Evolutionary conservation across 2,329 filamentous ascomycete genomes (phyloP).

Genomic region (Blastomyces gilchristii): DNA sequence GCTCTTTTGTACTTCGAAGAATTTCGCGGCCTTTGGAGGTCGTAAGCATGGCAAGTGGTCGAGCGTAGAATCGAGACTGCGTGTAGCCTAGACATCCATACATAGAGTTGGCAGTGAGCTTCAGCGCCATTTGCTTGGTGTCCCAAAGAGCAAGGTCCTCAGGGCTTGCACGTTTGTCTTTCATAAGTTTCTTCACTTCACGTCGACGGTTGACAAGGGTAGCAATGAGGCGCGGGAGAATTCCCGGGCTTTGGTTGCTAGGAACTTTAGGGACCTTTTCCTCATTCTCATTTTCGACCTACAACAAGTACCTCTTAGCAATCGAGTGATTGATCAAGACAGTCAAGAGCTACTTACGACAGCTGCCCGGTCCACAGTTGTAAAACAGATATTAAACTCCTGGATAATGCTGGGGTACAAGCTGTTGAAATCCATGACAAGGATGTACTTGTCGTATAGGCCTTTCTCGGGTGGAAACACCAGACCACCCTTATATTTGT

Average conservation of each 20-base stretch:
- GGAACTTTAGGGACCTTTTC: conserved; percentile 85
- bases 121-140: conserved; percentile 92
- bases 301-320: neutral
- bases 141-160: conserved; percentile 93
- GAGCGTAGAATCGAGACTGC: conserved; percentile 92
- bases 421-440: conserved; percentile 99
- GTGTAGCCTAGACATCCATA: conserved; percentile 97
- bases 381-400: conserved; percentile 99
- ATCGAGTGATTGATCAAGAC: neutral
- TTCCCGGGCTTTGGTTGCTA: conserved; percentile 63
- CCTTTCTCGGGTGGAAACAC: conserved; percentile 98
- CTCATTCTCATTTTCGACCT: conserved; percentile 58
- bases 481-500: conserved; percentile 97
- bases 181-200: conserved; percentile 95
- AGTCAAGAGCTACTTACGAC: conserved; percentile 45
- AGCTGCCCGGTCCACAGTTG: conserved; percentile 72
- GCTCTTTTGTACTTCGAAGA: conserved; percentile 85
- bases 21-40: conserved; percentile 98
- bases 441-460: conserved; percentile 92
- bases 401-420: conserved; percentile 98
- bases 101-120: conserved; percentile 98
- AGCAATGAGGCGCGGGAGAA: conserved; percentile 81
- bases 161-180: conserved; percentile 72
- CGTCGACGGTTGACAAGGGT: conserved; percentile 80
- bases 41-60: conserved; percentile 87